Evolutionary conservation across 2,329 filamentous ascomycete genomes (phyloP), one percentile per base, ranked within the genome.

Genomic region (Colletotrichum lupini): DNA sequence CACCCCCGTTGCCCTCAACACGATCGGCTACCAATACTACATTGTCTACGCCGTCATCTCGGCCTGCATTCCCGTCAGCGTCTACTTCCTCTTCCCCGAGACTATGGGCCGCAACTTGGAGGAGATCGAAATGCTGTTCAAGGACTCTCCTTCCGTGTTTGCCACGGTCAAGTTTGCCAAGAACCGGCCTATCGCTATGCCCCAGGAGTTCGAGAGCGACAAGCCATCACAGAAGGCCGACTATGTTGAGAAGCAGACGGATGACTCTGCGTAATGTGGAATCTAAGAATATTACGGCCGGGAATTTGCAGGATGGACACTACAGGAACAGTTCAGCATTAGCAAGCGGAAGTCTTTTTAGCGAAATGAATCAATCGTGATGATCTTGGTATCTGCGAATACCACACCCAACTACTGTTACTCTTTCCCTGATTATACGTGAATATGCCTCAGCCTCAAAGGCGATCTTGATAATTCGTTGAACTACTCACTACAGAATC

Each of bases 11-110:
- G 86, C 85, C 11, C 84, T 88, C 59, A 80, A 83, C 65, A 86
- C 80, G 2, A 89, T 91, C 69, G 85, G 85, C 19, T 90, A 85
- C 79, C 79, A 81, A 71, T 88, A 87, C 79, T 88, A 87, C 78
- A 85, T 89, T 35, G 82, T 88, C 37, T 89, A 85, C 76, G 84
- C 86, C 52, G 80, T 82, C 69, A 82, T 88, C 68, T 83, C 83
- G 8, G 82, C 82, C 24, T 84, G 83, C 77, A 84, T 88, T 35
- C 83, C 86, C 3, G 74, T 86, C 19, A 78, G 81, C 4, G 84
- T 87, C 32, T 86, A 80, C 78, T 81, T 87, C 77, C 77, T 84
- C 65, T 87, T 82, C 80, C 85, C 87, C 3, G 84, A 85, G 79
- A 87, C 86, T n/a, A 87, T 85, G 84, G 85, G 86, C 7, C 84